Conservation (phyloP, 768 basidiomycete species). For the Boletellus ananiceps region DNA sequence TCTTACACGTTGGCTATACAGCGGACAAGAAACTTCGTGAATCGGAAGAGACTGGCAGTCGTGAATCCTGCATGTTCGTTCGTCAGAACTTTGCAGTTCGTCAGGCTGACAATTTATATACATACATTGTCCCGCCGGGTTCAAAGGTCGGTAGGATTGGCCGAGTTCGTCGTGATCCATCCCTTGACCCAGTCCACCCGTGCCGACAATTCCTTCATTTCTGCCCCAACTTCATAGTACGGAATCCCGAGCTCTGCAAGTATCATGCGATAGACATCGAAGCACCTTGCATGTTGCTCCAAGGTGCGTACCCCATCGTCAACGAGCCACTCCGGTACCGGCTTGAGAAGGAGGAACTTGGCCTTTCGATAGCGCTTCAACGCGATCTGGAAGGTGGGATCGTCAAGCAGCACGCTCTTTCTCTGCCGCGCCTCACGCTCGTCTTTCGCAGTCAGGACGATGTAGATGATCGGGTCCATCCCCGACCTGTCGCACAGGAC, state of each 20-base stretch:
- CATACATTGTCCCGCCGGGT: neutral
- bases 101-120: neutral
- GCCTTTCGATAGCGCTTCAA: slow-evolving; percentile 43
- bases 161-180: neutral
- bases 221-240: slow-evolving; percentile 43
- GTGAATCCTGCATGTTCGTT: no score
- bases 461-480: slow-evolving; percentile 62
- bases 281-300: slow-evolving; percentile 44
- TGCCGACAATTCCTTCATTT: slow-evolving; percentile 36
- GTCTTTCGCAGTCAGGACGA: slow-evolving; percentile 41
- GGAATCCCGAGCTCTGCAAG: slow-evolving; percentile 41
- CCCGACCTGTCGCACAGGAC: slow-evolving; percentile 62
- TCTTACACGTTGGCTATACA: no score
- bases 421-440: slow-evolving; percentile 35
- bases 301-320: slow-evolving; percentile 61
- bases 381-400: slow-evolving; percentile 38
- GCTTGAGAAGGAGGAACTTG: slow-evolving; percentile 51
- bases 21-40: no score
- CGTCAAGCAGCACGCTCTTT: slow-evolving; percentile 32
- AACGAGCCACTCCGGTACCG: slow-evolving; percentile 54
- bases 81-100: neutral
- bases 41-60: no score
- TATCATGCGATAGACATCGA: slow-evolving; percentile 35
- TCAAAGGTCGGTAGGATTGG: slow-evolving; percentile 7
- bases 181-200: slow-evolving; percentile 22